Base-by-base conservation (phyloP, 768 basidiomycete species). In the Solioccasus polychromus region DNA sequence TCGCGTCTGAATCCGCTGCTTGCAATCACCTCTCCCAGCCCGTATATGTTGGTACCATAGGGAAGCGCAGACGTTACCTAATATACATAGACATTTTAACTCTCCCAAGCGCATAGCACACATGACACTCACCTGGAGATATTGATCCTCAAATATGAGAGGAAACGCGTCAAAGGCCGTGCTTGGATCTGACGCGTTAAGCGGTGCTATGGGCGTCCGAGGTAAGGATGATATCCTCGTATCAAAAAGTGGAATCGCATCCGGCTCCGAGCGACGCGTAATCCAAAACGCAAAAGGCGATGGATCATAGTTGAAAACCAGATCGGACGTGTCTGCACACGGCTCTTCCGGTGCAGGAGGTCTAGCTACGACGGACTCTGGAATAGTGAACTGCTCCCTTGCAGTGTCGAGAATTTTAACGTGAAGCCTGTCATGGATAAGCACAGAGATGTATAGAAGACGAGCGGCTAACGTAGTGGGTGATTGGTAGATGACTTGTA, bases 241-340 rank as follows among this genome's bases (percentile, higher is more conserved):
- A 55, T 89, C 85, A 48, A 88, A 88, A 11, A 89, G 59, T 31
- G 79, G 83, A 26, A 59, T 52, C 5, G 69, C 73, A 32, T 72
- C 59, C 8, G 79, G 80, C 12, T 77, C 70, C 4, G 78, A 77
- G 17, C 79, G 76, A 26, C 85, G 78, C 3, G 83, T 84, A 47
- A 89, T 79, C 85, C 85, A 89, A 60, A 88, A 88, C 1, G 81
- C 79, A 62, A 89, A 89, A 0, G 88, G 86, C 0, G 70, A 67
- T 1, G 75, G 15, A 4, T 80, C 70, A 53, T 79, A 79, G 59
- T 87, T 80, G 68, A 89, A 88, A 3, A 79, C 61, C 3, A 88
- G 68, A 54, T 88, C 85, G 1, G 82, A 81, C 0, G 60, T 67
- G 5, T 64, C 44, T 23, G 59, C 64, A 45, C 68, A 68, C 3